These are phyloP conservation scores for Phaffia rhodozyma DNA, from an alignment of 1,284 basidiomycete species.

Conservation along the genomic window DNA sequence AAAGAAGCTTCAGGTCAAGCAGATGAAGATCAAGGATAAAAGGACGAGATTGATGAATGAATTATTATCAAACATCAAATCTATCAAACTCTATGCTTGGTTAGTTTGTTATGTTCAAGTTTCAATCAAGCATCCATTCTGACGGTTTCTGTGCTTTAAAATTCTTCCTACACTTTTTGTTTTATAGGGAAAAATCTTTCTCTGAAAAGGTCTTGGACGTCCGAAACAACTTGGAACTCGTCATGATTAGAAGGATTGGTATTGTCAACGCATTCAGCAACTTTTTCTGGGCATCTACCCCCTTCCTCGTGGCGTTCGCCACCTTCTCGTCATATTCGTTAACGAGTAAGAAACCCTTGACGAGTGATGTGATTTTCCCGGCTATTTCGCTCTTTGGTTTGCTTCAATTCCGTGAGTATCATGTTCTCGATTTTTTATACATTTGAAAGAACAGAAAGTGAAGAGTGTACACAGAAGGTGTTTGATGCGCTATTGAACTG, in stretches of 20 bases:
- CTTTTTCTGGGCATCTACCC: constrained; percentile 33
- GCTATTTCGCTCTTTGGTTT: constrained; percentile 87
- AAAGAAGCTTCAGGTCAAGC: constrained; percentile 67
- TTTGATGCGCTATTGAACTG: constrained; percentile 32
- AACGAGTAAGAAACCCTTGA: constrained; percentile 58
- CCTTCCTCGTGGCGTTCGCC: constrained; percentile 66
- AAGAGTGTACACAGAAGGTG: neutral
- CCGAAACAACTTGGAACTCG: constrained; percentile 70
- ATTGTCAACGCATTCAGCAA: constrained; percentile 42
- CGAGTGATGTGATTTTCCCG: constrained; percentile 86
- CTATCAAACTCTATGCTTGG: constrained; percentile 65
- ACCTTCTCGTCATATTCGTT: constrained; percentile 67
- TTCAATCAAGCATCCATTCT: neutral
- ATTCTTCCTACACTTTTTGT: constrained; percentile 36
- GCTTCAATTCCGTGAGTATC: constrained; percentile 58
- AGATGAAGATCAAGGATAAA: constrained; percentile 75
- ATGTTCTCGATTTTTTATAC: constrained; percentile 19
- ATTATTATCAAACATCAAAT: constrained; percentile 77
- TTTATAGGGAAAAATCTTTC: constrained; percentile 63
- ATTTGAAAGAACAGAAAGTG: constrained; percentile 19
- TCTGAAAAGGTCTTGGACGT: constrained; percentile 54
- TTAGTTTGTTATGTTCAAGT: too few species aligned
- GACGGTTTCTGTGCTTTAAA: neutral
- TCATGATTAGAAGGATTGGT: constrained; percentile 67
- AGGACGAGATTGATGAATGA: constrained; percentile 43